Base-by-base conservation (phyloP, 225 moss, liverwort and hornwort genomes). In the Physcomitrellopsis africana region DNA sequence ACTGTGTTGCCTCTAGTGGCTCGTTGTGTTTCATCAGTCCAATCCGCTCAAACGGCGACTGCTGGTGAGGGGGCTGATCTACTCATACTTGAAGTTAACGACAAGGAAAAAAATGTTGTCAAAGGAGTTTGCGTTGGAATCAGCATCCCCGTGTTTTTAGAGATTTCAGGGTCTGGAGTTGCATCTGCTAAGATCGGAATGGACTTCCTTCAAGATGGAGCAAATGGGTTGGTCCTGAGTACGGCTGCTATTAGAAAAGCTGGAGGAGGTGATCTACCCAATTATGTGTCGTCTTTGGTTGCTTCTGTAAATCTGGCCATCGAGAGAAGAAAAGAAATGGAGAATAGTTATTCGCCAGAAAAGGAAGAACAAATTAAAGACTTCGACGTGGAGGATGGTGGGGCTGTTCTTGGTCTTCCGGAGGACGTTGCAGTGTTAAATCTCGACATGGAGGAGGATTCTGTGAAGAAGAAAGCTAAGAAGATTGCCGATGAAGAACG, bases 1-100 rank as follows among this genome's bases (percentile, higher is more conserved):
- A 73, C 89, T 42, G 90, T 89, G 45, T 80, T 99, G 58, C 99
- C 99, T 62, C 75, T 99, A 20, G 95, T 99, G 51, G 99, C 86
- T 53, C 93, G 99, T 63, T 85, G 81, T 70, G 95, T 95, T 11
- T 81, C 90, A 63, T 92, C 95, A 52, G 77, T 84, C 51, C 80
- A 83, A 20, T 90, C 95, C 72, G 99, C 99, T 42, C 87, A 72
- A 76, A 88, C 69, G 70, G 99, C 99, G 53, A 88, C 95, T 53
- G 90, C 85, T 42, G 69, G 83, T 60, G 99, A 99, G 80, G 99
- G 99, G 73, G 99, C 99, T 22, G 99, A 99, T 80, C 79, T 99
- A 23, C 90, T 99, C 8, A 75, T 99, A 20, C 81, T 97, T 9
- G 69, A 92, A 19, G 55, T 83, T 49, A 74, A 74, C 51, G 76